phyloP scores from a whole-genome alignment of 306 rosid genomes.

The Pyrus betulifolia region DNA sequence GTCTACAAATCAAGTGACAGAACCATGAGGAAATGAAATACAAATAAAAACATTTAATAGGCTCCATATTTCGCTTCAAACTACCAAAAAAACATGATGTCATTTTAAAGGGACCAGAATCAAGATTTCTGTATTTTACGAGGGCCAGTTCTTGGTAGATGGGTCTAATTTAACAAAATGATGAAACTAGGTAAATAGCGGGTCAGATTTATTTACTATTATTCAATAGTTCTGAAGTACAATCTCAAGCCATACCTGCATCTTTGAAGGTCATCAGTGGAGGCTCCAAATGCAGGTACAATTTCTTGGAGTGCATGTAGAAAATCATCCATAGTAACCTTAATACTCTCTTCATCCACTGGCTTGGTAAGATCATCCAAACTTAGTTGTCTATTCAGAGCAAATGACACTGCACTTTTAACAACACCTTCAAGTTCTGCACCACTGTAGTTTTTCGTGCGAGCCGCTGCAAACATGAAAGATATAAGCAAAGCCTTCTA shows the following conservation, averaged over 20 bases:
- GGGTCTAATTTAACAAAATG: background rate
- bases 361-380: slow-evolving; percentile 89
- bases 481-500: slow-evolving; percentile 2
- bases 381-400: slow-evolving; percentile 89
- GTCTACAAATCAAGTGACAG: slow-evolving; percentile 42
- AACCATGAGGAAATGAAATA: background rate
- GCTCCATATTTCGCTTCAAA: background rate
- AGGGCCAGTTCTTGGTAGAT: background rate
- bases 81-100: background rate
- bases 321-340: slow-evolving; percentile 93
- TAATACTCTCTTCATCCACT: slow-evolving; percentile 92
- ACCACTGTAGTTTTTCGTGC: slow-evolving; percentile 95
- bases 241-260: slow-evolving; percentile 58
- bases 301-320: slow-evolving; percentile 79
- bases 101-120: background rate
- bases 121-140: background rate
- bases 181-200: slow-evolving; percentile 7
- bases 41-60: background rate
- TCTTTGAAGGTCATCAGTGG: slow-evolving; percentile 92
- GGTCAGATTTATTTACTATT: background rate
- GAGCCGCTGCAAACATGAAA: slow-evolving; percentile 66
- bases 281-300: slow-evolving; percentile 90
- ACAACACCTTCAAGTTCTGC: slow-evolving; percentile 99
- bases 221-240: background rate
- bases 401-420: slow-evolving; percentile 96